Base-by-base conservation (phyloP, 1,284 basidiomycete genomes). In the Porogramme epimiltina region DNA sequence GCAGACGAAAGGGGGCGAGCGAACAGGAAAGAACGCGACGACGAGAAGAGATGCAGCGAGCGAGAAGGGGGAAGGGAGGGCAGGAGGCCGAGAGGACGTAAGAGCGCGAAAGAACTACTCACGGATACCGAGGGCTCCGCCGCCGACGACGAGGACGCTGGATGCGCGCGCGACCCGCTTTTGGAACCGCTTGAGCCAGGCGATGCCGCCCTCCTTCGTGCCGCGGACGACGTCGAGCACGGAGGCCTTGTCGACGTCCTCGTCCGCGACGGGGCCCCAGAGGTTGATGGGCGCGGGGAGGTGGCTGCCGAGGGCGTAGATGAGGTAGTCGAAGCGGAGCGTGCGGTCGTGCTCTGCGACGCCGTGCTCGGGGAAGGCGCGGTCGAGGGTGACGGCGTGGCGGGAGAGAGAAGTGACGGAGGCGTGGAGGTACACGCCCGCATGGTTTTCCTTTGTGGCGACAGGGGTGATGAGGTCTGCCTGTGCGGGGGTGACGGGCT, bases 111-210 rank as follows among this genome's bases (percentile, higher is more conserved):
- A 18, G 39, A 13, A 18, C 66, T 10, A 68, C 82, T 66, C 61
- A 85, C 83, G 83, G 44, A 85, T 79, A 34, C 83, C 83, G 28
- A 85, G 71, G 3, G 83, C 81, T 6, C 83, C 83, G 3, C 83
- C 83, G 10, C 83, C 83, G 4, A 84, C 79, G 19, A 84, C 75
- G 5, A 84, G 71, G 4, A 85, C 73, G 36, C 70, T 78, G 1
- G 63, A 65, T 0, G 80, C 71, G 0, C 61, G 67, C 43, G 76
- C 69, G 31, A 85, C 70, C 4, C 71, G 60, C 36, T 65, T 66
- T 56, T 81, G 81, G 58, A 75, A 75, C 15, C 67, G 64, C 56
- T 71, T 72, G 31, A 85, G 66, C 75, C 79, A 84, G 3, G 66
- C 67, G 16, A 81, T 69, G 0, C 73, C 75, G 52, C 79, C 77